Percentiles rank a stretch among this genome's conserved stretches.
These are phyloP conservation scores for Penicillium mononematosum DNA, from an alignment of 495 filamentous ascomycete genomes.

Conservation along the genomic window DNA sequence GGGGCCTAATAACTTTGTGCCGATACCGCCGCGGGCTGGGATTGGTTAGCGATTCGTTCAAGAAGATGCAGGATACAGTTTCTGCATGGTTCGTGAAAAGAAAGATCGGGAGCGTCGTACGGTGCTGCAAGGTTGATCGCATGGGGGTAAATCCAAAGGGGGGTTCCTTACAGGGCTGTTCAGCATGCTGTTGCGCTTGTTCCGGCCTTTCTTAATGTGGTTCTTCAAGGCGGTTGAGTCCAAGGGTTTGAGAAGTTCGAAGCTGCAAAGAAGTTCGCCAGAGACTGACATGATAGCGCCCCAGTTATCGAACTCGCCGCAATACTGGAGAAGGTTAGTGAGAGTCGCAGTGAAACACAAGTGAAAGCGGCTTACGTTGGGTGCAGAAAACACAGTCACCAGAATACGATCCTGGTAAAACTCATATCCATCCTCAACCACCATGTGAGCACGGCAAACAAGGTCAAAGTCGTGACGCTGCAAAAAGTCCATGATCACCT, in stretches of 20 bases:
- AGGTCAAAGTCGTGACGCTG: conserved; percentile 95
- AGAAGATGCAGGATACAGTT: neutral
- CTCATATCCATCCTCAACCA: conserved; percentile 98
- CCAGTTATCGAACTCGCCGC: conserved; percentile 99
- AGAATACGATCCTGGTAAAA: conserved; percentile 96
- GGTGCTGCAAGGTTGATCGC: conserved; percentile 17
- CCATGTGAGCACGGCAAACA: conserved; percentile 98
- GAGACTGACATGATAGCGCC: conserved; percentile 98
- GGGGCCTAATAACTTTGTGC: conserved; percentile 48
- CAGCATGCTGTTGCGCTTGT: conserved; percentile 85
- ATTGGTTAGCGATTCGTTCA: conserved; percentile 24
- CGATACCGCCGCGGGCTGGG: conserved; percentile 47
- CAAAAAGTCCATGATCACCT: conserved; percentile 96
- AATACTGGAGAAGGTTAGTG: conserved; percentile 64
- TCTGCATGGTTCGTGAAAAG: neutral
- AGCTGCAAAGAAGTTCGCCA: conserved; percentile 89
- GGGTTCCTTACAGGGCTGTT: conserved; percentile 78
- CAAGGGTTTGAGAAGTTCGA: conserved; percentile 93
- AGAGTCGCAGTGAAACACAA: conserved; percentile 15
- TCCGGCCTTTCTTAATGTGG: conserved; percentile 97
- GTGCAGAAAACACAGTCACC: conserved; percentile 96
- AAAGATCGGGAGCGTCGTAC: conserved; percentile 32
- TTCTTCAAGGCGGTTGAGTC: conserved; percentile 97
- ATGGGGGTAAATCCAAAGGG: conserved; percentile 32
- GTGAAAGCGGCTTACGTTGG: conserved; percentile 69